Percentiles rank a stretch among this genome's conserved stretches.
phyloP scores from a whole-genome alignment of 2,329 filamentous ascomycete genomes.

The Incumbomyces lentus region DNA sequence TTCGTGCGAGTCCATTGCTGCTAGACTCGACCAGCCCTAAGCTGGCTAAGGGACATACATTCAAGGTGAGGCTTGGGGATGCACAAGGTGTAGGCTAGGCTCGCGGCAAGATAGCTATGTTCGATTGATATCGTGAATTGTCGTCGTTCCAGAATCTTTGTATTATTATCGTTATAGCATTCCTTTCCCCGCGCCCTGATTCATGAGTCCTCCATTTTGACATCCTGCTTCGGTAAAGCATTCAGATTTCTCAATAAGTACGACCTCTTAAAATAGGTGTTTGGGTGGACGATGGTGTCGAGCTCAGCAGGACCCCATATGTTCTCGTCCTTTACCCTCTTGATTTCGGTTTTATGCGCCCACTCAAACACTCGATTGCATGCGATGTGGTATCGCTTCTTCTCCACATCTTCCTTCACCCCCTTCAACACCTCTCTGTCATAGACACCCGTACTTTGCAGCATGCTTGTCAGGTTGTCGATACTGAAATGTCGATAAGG shows the following conservation, averaged over 20 bases:
- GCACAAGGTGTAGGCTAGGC: too few relatives aligned
- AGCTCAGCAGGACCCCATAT: slow-evolving; percentile 64
- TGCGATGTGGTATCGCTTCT: slow-evolving; percentile 83
- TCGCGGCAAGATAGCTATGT: too few relatives aligned
- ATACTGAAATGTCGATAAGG: slow-evolving; percentile 85
- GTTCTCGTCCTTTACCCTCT: slow-evolving; percentile 63
- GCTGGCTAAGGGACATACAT: too few relatives aligned
- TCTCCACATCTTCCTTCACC: slow-evolving; percentile 80
- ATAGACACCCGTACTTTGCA: slow-evolving; percentile 68
- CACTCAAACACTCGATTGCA: slow-evolving; percentile 94
- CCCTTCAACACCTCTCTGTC: slow-evolving; percentile 68
- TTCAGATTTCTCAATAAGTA: slow-evolving; percentile 75
- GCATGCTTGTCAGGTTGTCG: slow-evolving; percentile 69
- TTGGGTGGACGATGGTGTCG: slow-evolving; percentile 93
- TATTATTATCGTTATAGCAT: too few relatives aligned
- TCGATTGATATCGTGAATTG: too few relatives aligned
- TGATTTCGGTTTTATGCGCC: slow-evolving; percentile 68
- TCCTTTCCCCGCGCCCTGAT: background rate
- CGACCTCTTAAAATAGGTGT: slow-evolving; percentile 94
- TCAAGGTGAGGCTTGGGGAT: too few relatives aligned
- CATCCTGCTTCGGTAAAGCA: slow-evolving; percentile 40
- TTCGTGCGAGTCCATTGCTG: too few relatives aligned
- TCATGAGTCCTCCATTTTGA: slow-evolving; percentile 39
- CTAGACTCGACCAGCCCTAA: too few relatives aligned
- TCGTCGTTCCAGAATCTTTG: too few relatives aligned